Evolutionary conservation across 225 moss, liverwort and hornwort species (phyloP), one percentile per base, ranked within the genome.

Genomic region (Ulota crispa): DNA sequence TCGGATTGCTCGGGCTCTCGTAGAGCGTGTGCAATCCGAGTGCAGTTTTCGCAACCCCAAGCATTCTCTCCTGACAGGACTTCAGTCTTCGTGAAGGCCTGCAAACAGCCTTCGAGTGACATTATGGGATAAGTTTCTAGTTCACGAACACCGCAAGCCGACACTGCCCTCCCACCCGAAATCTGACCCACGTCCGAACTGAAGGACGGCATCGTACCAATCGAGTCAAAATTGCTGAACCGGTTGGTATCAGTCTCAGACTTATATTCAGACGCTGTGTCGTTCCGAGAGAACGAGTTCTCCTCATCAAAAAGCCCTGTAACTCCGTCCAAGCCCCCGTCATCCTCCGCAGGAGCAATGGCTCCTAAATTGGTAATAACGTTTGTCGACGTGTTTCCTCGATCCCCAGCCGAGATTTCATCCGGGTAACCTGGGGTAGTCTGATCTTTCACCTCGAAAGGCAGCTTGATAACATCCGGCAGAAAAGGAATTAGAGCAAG

Each of bases 71-170:
- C 96, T 23, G 94, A 94, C 71, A 96, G 82, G 34, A 90, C 73
- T 85, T 96, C 96, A 36, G 93, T 82, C 81, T 87, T 90, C 0
- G 94, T 93, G 84, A 94, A 96, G 34, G 87, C 92, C 83, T 91
- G 92, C 80, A 96, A 88, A 85, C 96, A 94, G 72, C 96, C 93
- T 89, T 96, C 93, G 3, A 96, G 87, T 72, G 96, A 93, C 94
- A 94, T 90, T 4, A 83, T 80, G 68, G 86, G 84, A 76, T 86
- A 93, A 2, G 87, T 80, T 55, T 88, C 87, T 19, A 71, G 85
- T 39, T 87, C 92, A 12, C 73, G 75, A 55, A 70, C 64, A 28
- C 83, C 92, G 63, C 83, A 84, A 13, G 76, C 76, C 11, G 74
- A 81, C 3, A 78, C 66, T 7, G 78, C 78, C 32, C 78, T 32